Evolutionary conservation across 192 early-diverging fungal species (phyloP), one percentile per base, ranked within the genome.

Genomic region (Rhizoclosmatium globosum): DNA sequence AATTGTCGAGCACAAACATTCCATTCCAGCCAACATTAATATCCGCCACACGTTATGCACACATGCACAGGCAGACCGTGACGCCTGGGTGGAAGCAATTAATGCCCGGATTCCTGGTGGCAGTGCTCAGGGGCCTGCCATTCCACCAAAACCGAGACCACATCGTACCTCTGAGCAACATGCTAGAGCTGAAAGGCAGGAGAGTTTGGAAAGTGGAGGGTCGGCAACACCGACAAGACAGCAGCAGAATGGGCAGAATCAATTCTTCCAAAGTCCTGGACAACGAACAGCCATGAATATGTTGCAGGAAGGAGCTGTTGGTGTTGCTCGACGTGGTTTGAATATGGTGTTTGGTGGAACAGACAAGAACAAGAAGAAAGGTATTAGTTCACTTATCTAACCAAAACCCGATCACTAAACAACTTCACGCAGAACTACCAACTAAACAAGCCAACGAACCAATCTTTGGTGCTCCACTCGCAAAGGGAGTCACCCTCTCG

Each of bases 51-150:
- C 97, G 50, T 90, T 99, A 21, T 96, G 94, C 85, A 94, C 96
- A 21, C 92, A 94, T 21, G 93, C 92, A 13, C 95, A 97, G 60
- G 83, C 86, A 56, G 97, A 99, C 76, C 88, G 96, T 46, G 96
- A 97, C 79, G 92, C 92, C 39, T 99, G 97, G 97, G 92, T 99
- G 0, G 89, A 90, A 66, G 91, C 91, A 2, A 79, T 97, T 23
- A 50, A 47, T 2, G 11, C 64, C 4, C 74, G 74, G 9, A 67
- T 76, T 75, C 47, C 43, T 4, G 38, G n/a, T 15, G 50, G 70
- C 47, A 64, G 66, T 43, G 6, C 44, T 43, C 6, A 13, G 15
- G 62, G 23, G 39, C 53, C 50, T 53, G 50, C 50, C 17, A 53
- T 17, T 13, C 17, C 50, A 13, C 50, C 50, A 53, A 53, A 53